Evolutionary conservation across 1,284 basidiomycete genomes (phyloP), one percentile per base, ranked within the genome.

Genomic region (Boletus sp.): DNA sequence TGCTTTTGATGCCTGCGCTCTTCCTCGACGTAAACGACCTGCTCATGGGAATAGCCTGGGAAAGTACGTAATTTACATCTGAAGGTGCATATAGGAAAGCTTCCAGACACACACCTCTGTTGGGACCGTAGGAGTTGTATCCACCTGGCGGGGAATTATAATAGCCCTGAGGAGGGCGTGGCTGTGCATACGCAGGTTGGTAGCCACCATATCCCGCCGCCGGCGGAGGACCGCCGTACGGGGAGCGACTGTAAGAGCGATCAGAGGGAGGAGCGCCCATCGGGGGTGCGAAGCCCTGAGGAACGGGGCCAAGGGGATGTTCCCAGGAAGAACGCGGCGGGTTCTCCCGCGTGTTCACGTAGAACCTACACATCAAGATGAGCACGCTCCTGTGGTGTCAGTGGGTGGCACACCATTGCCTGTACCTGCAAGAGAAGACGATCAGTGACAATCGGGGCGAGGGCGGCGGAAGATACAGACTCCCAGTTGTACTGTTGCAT

Each of bases 311-410:
- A n/a, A 75, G 64, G 0, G 83, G 84, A 56, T 86, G 84, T 1
- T 68, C 71, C 84, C 84, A 88, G 16, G 73, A 76, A 30, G 82
- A 79, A 34, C 75, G 73, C 1, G 83, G 82, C 14, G 84, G 84
- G 29, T 72, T 67, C 39, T 75, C 74, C 27, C 61, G 60, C 0
- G 80, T 84, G 56, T 88, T 79, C 38, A 88, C 80, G 55, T 87
- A 88, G 71, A 79, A 88, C 84, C 84, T 87, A 54, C 2, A 29
- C 13, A 36, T 36, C 29, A 30, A 19, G 35, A 38, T 54, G 19
- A 49, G 38, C 8, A 33, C 10, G 23, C 26, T n/a, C 12, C 9
- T 22, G 35, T 40, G 19, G 25, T n/a, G 14, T 45, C 41, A 36
- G 30, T 3, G 14, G 26, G 26, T 40, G 27, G 65, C 76, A 43